Conservation (phyloP, 495 filamentous ascomycete genomes). For the Ascodesmis nigricans region DNA sequence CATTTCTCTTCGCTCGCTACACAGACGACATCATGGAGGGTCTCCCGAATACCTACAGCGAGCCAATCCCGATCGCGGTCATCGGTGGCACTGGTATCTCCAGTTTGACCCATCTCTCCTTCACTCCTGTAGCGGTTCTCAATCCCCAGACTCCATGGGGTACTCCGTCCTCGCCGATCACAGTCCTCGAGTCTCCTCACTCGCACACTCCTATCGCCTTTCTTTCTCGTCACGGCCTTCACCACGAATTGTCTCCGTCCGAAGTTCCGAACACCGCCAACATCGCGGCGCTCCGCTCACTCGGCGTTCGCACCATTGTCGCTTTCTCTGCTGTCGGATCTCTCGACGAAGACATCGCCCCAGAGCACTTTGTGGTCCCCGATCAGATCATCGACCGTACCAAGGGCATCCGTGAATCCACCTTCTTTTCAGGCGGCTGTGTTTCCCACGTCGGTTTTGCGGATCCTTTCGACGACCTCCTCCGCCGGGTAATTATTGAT, state of each 20-base stretch:
- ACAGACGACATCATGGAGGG: too few relatives aligned
- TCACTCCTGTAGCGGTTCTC: constrained; percentile 58
- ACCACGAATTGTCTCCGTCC: constrained; percentile 79
- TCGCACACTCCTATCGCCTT: constrained; percentile 67
- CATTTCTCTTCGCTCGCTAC: too few relatives aligned
- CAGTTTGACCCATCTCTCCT: constrained; percentile 41
- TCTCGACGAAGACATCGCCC: constrained; percentile 68
- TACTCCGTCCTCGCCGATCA: constrained; percentile 67
- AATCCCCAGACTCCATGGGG: constrained; percentile 75
- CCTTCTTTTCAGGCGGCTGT: constrained; percentile 84
- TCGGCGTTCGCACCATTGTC: constrained; percentile 77
- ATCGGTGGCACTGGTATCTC: constrained; percentile 88
- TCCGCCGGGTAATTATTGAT: constrained; percentile 45
- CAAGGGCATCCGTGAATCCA: constrained; percentile 78
- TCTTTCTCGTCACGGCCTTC: constrained; percentile 68
- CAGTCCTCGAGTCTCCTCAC: constrained; percentile 66
- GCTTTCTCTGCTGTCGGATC: constrained; percentile 91
- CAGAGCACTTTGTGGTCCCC: constrained; percentile 86
- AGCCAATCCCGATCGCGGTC: constrained; percentile 70
- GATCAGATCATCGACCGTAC: constrained; percentile 97
- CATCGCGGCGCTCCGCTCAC: constrained; percentile 71
- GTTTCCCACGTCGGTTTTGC: constrained; percentile 91
- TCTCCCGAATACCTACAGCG: too few relatives aligned
- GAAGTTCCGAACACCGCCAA: constrained; percentile 84
- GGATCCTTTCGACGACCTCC: constrained; percentile 68